Percentiles rank a stretch among this genome's conserved stretches.
phyloP scores from a whole-genome alignment of 257 asterid species.

The Salvia miltiorrhiza region DNA sequence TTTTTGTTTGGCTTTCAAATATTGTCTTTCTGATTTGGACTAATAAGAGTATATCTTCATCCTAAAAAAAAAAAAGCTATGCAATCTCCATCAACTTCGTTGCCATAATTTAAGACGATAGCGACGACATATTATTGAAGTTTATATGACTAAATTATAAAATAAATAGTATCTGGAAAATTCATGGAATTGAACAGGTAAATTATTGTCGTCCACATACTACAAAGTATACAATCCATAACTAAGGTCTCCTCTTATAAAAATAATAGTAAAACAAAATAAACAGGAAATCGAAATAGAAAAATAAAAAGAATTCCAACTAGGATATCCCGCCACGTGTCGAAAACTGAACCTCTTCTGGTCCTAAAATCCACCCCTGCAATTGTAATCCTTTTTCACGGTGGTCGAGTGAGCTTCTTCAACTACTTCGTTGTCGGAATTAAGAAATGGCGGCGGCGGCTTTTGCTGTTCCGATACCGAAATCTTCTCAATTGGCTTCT shows the following conservation, averaged over 20 bases:
- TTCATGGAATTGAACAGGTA: neutral
- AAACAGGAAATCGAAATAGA: neutral
- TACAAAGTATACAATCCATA: constrained; percentile 7
- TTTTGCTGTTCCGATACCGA: constrained; percentile 43
- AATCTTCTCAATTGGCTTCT: constrained; percentile 31
- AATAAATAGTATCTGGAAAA: neutral
- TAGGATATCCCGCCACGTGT: constrained; percentile 5
- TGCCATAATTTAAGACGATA: no score
- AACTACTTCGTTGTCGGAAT: constrained; percentile 2
- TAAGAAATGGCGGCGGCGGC: constrained; percentile 36
- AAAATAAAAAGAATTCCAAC: constrained; percentile 5
- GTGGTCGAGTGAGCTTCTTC: neutral
- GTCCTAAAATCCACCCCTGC: neutral
- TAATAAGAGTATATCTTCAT: no score
- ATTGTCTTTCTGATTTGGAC: no score
- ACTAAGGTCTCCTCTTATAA: no score
- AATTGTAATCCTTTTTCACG: neutral
- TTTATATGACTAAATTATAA: neutral
- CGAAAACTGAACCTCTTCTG: neutral
- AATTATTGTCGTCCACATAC: constrained; percentile 26
- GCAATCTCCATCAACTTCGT: no score
- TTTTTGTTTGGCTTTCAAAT: no score
- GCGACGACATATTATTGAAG: neutral
- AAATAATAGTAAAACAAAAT: neutral
- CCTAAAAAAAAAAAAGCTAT: no score